Conservation (phyloP, 2,329 filamentous ascomycete genomes). For the Chrysosporium keratinophilum region DNA sequence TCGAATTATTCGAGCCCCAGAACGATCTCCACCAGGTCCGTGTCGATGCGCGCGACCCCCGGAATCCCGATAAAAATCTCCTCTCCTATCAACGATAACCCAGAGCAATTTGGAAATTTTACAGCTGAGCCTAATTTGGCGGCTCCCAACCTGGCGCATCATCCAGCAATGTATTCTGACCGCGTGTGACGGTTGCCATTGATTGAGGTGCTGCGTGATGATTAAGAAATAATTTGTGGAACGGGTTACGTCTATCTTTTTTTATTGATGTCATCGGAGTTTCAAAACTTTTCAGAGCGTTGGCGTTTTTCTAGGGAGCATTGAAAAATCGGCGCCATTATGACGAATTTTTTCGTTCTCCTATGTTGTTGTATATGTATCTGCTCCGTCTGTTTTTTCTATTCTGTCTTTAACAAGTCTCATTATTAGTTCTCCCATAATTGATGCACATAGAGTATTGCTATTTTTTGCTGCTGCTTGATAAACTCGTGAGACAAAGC, state of each 20-base stretch:
- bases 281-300: neutral
- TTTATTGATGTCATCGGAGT: neutral
- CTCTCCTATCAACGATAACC: conserved; percentile 41
- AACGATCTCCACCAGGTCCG: conserved; percentile 22
- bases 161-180: conserved; percentile 37
- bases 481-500: too few species aligned
- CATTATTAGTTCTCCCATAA: neutral
- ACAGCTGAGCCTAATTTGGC: conserved; percentile 33
- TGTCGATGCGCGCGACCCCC: conserved; percentile 22
- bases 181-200: conserved; percentile 4
- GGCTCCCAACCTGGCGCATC: conserved; percentile 47
- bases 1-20: conserved; percentile 31
- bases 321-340: neutral
- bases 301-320: neutral
- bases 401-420: conserved; percentile 3
- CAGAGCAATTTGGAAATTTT: conserved; percentile 42
- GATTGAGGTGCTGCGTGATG: neutral
- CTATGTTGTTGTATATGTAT: conserved; percentile 1
- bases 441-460: neutral
- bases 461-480: neutral
- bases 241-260: neutral
- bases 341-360: neutral
- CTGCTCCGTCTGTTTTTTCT: neutral
- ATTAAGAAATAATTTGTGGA: neutral
- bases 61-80: conserved; percentile 46